Conservation (phyloP, 192 early-diverging fungal genomes). For the Backusella tuberculispora region DNA sequence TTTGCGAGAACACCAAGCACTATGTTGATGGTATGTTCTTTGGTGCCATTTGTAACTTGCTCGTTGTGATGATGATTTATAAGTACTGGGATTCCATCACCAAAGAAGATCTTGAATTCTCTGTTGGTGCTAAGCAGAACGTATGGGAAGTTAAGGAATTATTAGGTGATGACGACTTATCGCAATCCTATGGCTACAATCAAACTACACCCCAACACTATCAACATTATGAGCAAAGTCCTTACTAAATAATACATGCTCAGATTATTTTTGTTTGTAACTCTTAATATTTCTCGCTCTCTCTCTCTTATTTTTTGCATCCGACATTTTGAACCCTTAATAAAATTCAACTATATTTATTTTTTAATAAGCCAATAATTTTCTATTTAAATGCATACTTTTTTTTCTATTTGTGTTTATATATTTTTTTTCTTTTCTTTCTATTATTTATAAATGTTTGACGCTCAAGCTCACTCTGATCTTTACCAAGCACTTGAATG, state of each 20-base stretch:
- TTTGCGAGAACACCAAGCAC: constrained; percentile 90
- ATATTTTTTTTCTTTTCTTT: neutral
- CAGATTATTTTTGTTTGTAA: neutral
- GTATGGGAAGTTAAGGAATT: constrained; percentile 85
- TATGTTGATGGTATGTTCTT: constrained; percentile 99
- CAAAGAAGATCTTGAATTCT: constrained; percentile 97
- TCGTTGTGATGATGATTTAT: constrained; percentile 99
- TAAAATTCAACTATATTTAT: neutral
- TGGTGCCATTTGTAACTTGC: constrained; percentile 84
- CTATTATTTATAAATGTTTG: neutral
- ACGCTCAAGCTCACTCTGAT: constrained; percentile 15
- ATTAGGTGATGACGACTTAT: constrained; percentile 54
- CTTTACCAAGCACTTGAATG: constrained; percentile 33
- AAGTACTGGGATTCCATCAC: constrained; percentile 99
- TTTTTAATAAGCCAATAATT: neutral
- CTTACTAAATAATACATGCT: constrained; percentile 20
- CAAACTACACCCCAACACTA: constrained; percentile 41
- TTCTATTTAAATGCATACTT: neutral
- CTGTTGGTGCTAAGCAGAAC: constrained; percentile 74
- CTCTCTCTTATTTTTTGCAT: neutral
- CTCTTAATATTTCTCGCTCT: neutral
- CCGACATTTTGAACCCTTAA: neutral
- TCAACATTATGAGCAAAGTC: constrained; percentile 32
- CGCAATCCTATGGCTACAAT: constrained; percentile 35
- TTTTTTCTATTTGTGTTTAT: constrained; percentile 1